Base-by-base conservation (phyloP, 73 alveolate genomes). In the Paraurostyla sp. region DNA sequence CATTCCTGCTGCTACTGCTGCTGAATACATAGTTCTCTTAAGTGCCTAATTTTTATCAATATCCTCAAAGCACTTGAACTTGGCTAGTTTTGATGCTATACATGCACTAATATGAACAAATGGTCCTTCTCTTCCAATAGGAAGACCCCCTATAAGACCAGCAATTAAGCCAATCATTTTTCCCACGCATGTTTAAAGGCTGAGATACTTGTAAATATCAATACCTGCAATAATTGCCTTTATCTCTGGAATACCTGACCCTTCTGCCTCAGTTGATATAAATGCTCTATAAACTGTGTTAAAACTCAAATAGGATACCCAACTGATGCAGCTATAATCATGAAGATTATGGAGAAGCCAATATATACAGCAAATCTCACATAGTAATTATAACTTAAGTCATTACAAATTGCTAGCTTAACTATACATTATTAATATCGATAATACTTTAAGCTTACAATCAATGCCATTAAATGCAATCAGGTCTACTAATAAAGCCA, bases 1-100 rank as follows among this genome's bases (percentile, higher is more conserved):
- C 38, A 95, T 93, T 6, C 99, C 99, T 0, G 98, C 97, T 20
- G 99, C 98, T 59, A 96, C 95, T 15, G 98, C 94, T 11, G 96
- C 97, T 56, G 97, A 85, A 54, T 94, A 68, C 97, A 96, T 91
- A 15, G 93, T 71, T 30, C 93, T 93, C 85, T 92, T 93, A 0
- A 89, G 46, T 49, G 97, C 68, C 50, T 75, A 49, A 69, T 93
- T 93, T 33, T 60, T 35, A 27, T 46, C 32, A 13, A 81, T 59
- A 23, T 81, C 68, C 1, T 43, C 51, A 46, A 81, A 81, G 29
- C 69, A 48, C 38, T 25, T n/a, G 30, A 56, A 58, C 33, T 81
- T 81, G 16, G 85, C 76, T 20, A 83, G 54, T 42, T 62, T 54
- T 0, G 84, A 42, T 16, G 94, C 87, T 25, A 88, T 78, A 7